Conservation (phyloP, 768 basidiomycete species). For the Calocybe gangraenosa region DNA sequence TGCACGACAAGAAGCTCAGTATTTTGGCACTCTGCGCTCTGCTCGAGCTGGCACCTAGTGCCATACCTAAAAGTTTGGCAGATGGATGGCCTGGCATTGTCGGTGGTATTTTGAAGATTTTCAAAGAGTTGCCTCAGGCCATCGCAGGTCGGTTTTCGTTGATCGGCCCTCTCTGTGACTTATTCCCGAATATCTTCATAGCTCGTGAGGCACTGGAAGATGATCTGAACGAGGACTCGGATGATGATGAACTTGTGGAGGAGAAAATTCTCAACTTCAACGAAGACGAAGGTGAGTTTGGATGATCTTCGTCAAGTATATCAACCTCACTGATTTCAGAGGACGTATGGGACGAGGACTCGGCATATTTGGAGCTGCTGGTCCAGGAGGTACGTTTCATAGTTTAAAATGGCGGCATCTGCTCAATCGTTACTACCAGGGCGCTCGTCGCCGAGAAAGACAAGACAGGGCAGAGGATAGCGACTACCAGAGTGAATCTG, state of each 20-base stretch:
- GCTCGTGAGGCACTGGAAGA: constrained; percentile 64
- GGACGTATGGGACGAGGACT: constrained; percentile 90
- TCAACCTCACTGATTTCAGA: constrained; percentile 35
- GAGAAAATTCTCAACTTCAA: constrained; percentile 58
- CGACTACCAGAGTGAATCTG: constrained; percentile 42
- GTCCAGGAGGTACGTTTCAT: constrained; percentile 62
- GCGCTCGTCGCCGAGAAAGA: constrained; percentile 67
- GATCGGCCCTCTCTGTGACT: too few relatives aligned
- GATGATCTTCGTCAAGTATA: background rate
- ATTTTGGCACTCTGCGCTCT: constrained; percentile 73
- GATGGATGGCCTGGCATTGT: constrained; percentile 79
- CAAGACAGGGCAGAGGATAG: constrained; percentile 53
- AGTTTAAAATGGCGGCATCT: background rate
- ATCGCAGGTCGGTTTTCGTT: constrained; percentile 49
- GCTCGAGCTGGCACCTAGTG: constrained; percentile 60
- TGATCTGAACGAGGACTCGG: constrained; percentile 32
- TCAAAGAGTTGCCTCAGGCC: constrained; percentile 76
- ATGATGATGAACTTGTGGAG: constrained; percentile 44
- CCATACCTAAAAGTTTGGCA: constrained; percentile 54
- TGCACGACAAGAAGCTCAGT: constrained; percentile 87
- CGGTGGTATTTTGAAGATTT: constrained; percentile 63
- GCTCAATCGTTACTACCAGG: constrained; percentile 32
- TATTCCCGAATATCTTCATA: constrained; percentile 24
- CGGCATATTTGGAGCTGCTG: constrained; percentile 82
- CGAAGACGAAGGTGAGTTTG: constrained; percentile 56